A percentile compares a stretch with the other conserved stretches of the same genome.
phyloP scores from a whole-genome alignment of 306 rosid species.

The Cicer cuneatum region DNA sequence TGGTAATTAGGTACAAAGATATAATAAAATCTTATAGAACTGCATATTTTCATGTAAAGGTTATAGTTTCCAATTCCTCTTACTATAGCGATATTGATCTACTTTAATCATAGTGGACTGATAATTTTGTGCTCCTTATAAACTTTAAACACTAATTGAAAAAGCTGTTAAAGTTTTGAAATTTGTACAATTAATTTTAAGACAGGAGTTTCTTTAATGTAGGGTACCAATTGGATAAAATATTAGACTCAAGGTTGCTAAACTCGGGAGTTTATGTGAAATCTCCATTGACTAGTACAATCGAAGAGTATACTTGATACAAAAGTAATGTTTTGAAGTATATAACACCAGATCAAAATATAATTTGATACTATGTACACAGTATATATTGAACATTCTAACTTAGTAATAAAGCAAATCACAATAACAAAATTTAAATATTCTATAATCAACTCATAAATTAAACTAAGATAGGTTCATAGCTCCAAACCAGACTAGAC shows the following conservation, averaged over 20 bases:
- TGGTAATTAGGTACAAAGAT: conserved; percentile 6
- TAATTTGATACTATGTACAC: not conserved
- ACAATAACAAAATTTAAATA: not conserved
- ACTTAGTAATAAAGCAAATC: not conserved
- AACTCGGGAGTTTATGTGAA: not conserved
- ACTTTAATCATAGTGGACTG: not conserved
- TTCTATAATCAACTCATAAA: not conserved
- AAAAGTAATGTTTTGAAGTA: not conserved
- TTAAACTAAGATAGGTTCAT: not conserved
- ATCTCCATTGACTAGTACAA: not conserved
- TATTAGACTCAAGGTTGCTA: not conserved
- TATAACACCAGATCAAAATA: not conserved
- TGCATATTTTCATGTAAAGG: not conserved
- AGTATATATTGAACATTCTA: not conserved
- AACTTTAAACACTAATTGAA: not conserved
- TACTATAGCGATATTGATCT: not conserved
- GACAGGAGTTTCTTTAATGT: not conserved
- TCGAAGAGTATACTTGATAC: not conserved
- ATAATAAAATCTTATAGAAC: not conserved
- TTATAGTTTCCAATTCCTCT: not conserved
- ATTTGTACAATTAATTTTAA: not conserved
- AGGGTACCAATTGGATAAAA: not conserved
- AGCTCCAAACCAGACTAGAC: not conserved
- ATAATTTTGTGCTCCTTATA: not conserved
- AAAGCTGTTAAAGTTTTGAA: conserved; percentile 1